These are phyloP conservation scores for Chytridiales sp. DNA, from an alignment of 371 early-diverging fungal genomes.

Conservation along the genomic window DNA sequence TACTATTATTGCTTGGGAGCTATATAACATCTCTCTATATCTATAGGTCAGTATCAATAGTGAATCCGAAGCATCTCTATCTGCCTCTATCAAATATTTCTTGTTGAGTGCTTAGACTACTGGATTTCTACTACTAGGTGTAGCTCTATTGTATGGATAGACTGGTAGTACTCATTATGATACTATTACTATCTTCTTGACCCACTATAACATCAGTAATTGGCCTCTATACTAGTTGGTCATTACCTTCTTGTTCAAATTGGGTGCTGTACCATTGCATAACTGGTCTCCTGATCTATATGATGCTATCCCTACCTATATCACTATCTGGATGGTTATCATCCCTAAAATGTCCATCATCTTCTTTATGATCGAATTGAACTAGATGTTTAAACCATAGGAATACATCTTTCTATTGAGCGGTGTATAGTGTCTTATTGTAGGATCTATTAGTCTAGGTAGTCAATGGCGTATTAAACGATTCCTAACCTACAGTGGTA, in stretches of 20 bases:
- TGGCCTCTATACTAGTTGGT: slow-evolving; percentile 24
- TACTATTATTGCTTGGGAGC: slow-evolving; percentile 51
- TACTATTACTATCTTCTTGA: slow-evolving; percentile 18
- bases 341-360: slow-evolving; percentile 34
- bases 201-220: slow-evolving; percentile 16
- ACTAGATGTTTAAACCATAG: slow-evolving; percentile 21
- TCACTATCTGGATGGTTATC: slow-evolving; percentile 29
- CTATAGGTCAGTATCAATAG: slow-evolving; percentile 56
- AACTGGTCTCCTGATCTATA: slow-evolving; percentile 35
- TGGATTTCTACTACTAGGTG: slow-evolving; percentile 26
- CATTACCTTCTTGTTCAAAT: slow-evolving; percentile 36
- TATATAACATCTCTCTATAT: slow-evolving; percentile 61
- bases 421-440: slow-evolving; percentile 34
- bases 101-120: slow-evolving; percentile 36
- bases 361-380: slow-evolving; percentile 22
- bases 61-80: slow-evolving; percentile 30
- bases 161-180: slow-evolving; percentile 35
- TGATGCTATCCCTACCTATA: slow-evolving; percentile 34
- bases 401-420: slow-evolving; percentile 38
- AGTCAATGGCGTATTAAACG: slow-evolving; percentile 48
- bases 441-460: slow-evolving; percentile 41
- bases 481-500: slow-evolving; percentile 50
- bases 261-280: slow-evolving; percentile 36
- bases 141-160: slow-evolving; percentile 20
- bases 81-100: slow-evolving; percentile 37